phyloP scores from a whole-genome alignment of 108 stramenopile genomes.

The Schizochytrium sp. region DNA sequence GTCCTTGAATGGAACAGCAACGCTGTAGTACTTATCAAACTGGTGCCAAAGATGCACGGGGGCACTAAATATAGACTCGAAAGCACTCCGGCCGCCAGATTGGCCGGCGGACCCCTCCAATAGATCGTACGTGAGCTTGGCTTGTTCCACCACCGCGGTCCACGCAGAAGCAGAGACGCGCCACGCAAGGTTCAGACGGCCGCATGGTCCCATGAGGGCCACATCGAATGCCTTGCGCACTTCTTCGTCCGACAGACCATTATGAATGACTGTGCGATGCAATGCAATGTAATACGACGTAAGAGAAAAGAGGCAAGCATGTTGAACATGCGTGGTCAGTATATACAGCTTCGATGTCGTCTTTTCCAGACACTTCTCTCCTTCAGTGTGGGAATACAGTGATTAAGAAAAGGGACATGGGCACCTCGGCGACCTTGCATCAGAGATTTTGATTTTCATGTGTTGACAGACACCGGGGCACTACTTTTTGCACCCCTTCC shows the following conservation, averaged over 20 bases:
- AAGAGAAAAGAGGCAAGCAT: no score
- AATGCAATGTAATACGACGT: not conserved
- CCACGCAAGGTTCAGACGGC: not conserved
- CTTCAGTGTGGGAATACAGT: not conserved
- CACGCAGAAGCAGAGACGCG: not conserved
- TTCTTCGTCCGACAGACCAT: not conserved
- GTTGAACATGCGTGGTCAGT: no score
- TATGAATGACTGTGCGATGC: not conserved
- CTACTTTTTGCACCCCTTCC: not conserved
- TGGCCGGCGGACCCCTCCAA: not conserved
- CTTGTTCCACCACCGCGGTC: not conserved
- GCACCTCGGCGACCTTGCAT: not conserved
- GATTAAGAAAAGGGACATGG: not conserved
- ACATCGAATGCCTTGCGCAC: not conserved
- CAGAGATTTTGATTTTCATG: constrained; percentile 10
- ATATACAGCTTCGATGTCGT: not conserved
- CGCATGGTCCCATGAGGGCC: not conserved
- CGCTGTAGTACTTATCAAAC: not conserved
- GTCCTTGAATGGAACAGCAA: no score
- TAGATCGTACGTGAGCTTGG: not conserved
- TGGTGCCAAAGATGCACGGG: not conserved
- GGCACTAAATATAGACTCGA: not conserved
- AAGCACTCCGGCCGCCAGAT: not conserved
- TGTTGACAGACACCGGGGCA: not conserved
- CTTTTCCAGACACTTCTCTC: not conserved